phyloP scores from a whole-genome alignment of 352 stramenopile species.

The Pythium brassicae region DNA sequence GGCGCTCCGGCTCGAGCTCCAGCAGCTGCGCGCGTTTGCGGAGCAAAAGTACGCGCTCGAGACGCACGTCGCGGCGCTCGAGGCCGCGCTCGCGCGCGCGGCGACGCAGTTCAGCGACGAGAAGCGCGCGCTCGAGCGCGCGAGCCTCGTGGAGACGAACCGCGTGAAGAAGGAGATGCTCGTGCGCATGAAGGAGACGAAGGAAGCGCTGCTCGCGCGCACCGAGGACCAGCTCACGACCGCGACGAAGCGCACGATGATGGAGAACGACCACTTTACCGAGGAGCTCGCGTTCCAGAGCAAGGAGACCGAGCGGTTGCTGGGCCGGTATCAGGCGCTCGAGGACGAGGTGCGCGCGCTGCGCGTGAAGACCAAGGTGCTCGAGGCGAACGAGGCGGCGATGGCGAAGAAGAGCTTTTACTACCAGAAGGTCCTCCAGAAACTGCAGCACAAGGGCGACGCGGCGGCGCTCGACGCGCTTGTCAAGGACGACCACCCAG shows the following conservation, averaged over 20 bases:
- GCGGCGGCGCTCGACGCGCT: conserved; percentile 5
- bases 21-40: conserved; percentile 46
- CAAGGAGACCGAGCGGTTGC: conserved; percentile 64
- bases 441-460: conserved; percentile 36
- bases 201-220: conserved; percentile 44
- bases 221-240: conserved; percentile 67
- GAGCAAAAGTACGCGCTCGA: conserved; percentile 50
- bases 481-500: conserved; percentile 3
- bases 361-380: conserved; percentile 39
- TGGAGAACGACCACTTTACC: conserved; percentile 78
- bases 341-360: conserved; percentile 45
- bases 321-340: conserved; percentile 33
- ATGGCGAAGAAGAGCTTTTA: conserved; percentile 69
- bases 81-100: conserved; percentile 24
- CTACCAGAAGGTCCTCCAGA: conserved; percentile 62
- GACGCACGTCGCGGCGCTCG: conserved; percentile 25
- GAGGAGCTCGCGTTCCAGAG: conserved; percentile 70
- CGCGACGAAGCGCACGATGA: conserved; percentile 71
- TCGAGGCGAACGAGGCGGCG: conserved; percentile 43
- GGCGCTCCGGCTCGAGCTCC: conserved; percentile 32
- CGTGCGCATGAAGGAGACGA: conserved; percentile 37
- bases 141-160: conserved; percentile 58
- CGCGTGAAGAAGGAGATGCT: conserved; percentile 73
- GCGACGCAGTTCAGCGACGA: conserved; percentile 24
- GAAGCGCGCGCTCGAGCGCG: conserved; percentile 48